A percentile compares a stretch with the other conserved stretches of the same genome.
These are phyloP conservation scores for Botryotinia globosa DNA, from an alignment of 2,329 filamentous ascomycete genomes.

Conservation along the genomic window DNA sequence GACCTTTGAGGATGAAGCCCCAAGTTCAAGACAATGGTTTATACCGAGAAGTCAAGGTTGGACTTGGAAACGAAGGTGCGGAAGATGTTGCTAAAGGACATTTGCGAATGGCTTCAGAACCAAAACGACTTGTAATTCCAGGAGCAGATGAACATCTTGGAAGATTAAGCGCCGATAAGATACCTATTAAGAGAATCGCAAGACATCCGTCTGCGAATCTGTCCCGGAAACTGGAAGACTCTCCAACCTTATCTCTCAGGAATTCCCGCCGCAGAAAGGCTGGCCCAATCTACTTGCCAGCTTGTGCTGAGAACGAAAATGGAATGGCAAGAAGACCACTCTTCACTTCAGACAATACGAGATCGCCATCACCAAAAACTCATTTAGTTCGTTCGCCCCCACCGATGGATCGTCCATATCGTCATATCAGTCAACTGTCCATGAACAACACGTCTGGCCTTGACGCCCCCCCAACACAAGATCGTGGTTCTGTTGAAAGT, in stretches of 20 bases:
- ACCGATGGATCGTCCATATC: conserved; percentile 16
- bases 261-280: background rate
- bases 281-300: background rate
- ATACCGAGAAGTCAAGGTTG: background rate
- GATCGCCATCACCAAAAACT: background rate
- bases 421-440: conserved; percentile 6
- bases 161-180: background rate
- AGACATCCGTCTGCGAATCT: background rate
- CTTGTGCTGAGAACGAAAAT: background rate
- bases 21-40: background rate
- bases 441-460: background rate
- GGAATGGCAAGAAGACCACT: background rate
- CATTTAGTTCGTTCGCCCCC: background rate
- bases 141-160: background rate
- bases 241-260: background rate
- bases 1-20: conserved; percentile 7
- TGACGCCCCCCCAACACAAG: background rate
- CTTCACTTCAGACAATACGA: background rate
- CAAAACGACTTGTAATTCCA: background rate
- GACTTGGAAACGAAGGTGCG: background rate
- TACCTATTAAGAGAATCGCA: background rate
- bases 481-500: background rate
- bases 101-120: conserved; percentile 2
- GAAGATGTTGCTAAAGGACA: background rate
- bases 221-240: background rate